Evolutionary conservation across 345 rosid genomes (phyloP), one percentile per base, ranked within the genome.

Genomic region (Laguncularia racemosa): DNA sequence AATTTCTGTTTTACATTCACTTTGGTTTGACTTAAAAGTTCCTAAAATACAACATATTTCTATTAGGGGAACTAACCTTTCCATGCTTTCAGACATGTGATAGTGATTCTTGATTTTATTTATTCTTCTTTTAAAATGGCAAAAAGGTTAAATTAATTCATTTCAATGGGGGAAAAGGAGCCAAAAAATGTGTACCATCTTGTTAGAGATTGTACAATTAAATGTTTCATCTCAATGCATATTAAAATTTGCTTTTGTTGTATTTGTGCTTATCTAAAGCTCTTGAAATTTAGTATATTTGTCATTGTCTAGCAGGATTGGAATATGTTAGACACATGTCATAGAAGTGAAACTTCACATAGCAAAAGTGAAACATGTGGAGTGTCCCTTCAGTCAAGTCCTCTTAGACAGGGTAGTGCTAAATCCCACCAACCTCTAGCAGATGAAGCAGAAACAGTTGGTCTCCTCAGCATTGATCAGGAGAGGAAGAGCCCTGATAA

Each of bases 381-480:
- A 53, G 59, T 13, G 50, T 20, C 65, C 51, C 56, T 64, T 20
- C 47, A 65, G 28, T 60, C 66, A 63, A 61, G 69, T 67, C 56
- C 62, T 54, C 18, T 48, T 21, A 23, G 49, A 28, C 58, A 55
- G 46, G 53, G 51, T n/a, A 46, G 54, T 60, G 65, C 69, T 53
- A 55, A 45, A 67, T 67, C 78, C 64, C 76, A 64, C 75, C 53
- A 16, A 59, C 71, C 23, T 60, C 62, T 77, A 33, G 44, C 52
- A 50, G 81, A 67, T 62, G 73, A 72, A 73, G 69, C 73, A 64
- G 80, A 61, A 65, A 76, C 45, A 23, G 55, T 52, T 48, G 76
- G 61, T 69, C 55, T 71, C 46, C 57, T 73, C 53, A 61, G 58
- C 20, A 12, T 63, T 58, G 66, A 47, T 57, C 68, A 56, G 66